Conservation (phyloP, 495 filamentous ascomycete species). For the Jackrogersella multiformis region DNA sequence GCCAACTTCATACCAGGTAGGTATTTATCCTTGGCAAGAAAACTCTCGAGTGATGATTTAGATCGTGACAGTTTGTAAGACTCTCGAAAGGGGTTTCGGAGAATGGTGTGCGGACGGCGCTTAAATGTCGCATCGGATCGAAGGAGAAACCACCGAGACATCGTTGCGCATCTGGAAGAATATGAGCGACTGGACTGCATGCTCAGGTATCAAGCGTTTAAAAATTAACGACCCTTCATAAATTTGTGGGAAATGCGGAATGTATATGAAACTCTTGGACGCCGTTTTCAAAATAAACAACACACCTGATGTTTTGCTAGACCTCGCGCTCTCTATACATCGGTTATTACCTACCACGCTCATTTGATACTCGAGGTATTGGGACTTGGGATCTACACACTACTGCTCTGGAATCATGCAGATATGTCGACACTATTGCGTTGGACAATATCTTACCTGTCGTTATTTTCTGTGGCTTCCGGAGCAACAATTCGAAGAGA, state of each 20-base stretch:
- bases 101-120: slow-evolving; percentile 31
- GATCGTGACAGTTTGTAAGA: slow-evolving; percentile 1
- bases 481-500: neutral
- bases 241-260: neutral
- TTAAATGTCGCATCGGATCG: slow-evolving; percentile 32
- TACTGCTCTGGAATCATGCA: neutral
- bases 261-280: neutral
- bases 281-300: neutral
- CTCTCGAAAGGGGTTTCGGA: neutral
- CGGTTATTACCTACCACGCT: neutral
- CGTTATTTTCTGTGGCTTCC: neutral
- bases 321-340: neutral
- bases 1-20: slow-evolving; percentile 1
- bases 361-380: neutral
- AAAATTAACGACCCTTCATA: slow-evolving; percentile 1
- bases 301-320: neutral
- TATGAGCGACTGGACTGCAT: neutral
- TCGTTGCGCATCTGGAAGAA: neutral
- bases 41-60: slow-evolving; percentile 2
- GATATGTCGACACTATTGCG: slow-evolving; percentile 16
- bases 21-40: slow-evolving; percentile 32
- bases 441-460: slow-evolving; percentile 20
- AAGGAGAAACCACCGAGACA: slow-evolving; percentile 13
- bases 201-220: slow-evolving; percentile 9
- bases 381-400: neutral